Evolutionary conservation across 106 monocot genomes (phyloP).

Genomic region (Platanthera zijinensis): DNA sequence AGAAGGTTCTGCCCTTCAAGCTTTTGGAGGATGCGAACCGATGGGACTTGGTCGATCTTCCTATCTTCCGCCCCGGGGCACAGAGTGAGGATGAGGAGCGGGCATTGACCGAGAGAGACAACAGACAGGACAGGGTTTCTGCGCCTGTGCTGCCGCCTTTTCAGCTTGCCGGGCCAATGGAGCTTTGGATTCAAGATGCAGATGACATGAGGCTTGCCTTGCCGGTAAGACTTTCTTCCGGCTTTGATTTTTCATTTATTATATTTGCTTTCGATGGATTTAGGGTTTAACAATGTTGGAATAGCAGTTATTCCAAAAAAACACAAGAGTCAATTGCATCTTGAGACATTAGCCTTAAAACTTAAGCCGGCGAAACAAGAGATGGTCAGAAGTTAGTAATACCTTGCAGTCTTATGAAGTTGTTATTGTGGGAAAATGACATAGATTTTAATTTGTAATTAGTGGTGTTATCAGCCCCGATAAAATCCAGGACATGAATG

Average conservation of each 20-base stretch:
- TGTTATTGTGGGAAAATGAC: too few species aligned
- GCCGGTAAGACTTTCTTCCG: conserved; percentile 46
- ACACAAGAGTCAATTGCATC: too few species aligned
- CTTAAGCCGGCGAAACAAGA: too few species aligned
- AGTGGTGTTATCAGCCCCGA: too few species aligned
- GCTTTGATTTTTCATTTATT: not conserved
- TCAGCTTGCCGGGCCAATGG: conserved; percentile 87
- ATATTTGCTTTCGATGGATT: not conserved
- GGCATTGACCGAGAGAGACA: conserved; percentile 29
- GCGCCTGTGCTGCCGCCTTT: conserved; percentile 62
- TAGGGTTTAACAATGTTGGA: not conserved
- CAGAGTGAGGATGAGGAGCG: conserved; percentile 26
- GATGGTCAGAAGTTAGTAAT: too few species aligned
- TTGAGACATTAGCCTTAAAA: too few species aligned
- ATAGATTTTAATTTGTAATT: too few species aligned
- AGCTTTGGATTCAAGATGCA: conserved; percentile 96
- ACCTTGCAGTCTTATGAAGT: too few species aligned
- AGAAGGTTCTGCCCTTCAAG: conserved; percentile 61
- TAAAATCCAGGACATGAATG: too few species aligned
- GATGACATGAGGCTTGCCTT: conserved; percentile 85
- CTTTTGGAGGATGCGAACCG: conserved; percentile 73
- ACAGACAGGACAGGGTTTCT: conserved; percentile 14
- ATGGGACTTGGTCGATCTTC: conserved; percentile 66
- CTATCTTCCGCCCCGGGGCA: conserved; percentile 25
- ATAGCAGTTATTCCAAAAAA: too few species aligned